phyloP scores from a whole-genome alignment of 2,329 filamentous ascomycete species.

The Botrytis tulipae region DNA sequence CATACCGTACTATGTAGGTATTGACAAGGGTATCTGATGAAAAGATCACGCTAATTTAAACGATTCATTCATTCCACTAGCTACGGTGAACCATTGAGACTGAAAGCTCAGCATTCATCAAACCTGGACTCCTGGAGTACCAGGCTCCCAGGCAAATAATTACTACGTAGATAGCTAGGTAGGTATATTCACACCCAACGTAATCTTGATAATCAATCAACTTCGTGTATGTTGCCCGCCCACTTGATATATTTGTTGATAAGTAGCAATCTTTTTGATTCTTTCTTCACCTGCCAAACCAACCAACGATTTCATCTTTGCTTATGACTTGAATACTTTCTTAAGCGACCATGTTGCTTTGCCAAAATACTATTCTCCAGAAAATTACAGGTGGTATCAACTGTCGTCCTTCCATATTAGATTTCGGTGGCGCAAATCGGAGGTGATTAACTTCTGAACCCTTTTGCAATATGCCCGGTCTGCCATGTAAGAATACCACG shows the following conservation, averaged over 20 bases:
- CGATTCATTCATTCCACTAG: constrained; percentile 7
- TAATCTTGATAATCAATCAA: constrained; percentile 14
- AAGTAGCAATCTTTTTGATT: not conserved
- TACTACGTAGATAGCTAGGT: too few species aligned
- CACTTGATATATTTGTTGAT: not conserved
- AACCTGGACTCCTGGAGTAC: too few species aligned
- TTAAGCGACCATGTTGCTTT: constrained; percentile 40
- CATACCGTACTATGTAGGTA: not conserved
- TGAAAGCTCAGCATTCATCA: not conserved
- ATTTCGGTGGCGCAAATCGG: constrained; percentile 30
- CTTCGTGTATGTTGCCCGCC: not conserved
- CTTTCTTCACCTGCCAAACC: not conserved
- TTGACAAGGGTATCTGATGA: not conserved
- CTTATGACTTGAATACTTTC: constrained; percentile 28
- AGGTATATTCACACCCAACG: not conserved
- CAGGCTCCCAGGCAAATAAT: too few species aligned
- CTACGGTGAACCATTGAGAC: constrained; percentile 2
- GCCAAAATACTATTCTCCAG: constrained; percentile 32
- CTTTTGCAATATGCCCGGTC: constrained; percentile 51
- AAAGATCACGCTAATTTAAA: not conserved
- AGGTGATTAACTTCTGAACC: constrained; percentile 23
- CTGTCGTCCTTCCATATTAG: constrained; percentile 25
- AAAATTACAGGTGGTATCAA: constrained; percentile 32
- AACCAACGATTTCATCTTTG: constrained; percentile 15
- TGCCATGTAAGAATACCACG: constrained; percentile 49